Evolutionary conservation across 2,329 filamentous ascomycete species (phyloP), one percentile per base, ranked within the genome.

Genomic region (Rutstroemia sydowiana): DNA sequence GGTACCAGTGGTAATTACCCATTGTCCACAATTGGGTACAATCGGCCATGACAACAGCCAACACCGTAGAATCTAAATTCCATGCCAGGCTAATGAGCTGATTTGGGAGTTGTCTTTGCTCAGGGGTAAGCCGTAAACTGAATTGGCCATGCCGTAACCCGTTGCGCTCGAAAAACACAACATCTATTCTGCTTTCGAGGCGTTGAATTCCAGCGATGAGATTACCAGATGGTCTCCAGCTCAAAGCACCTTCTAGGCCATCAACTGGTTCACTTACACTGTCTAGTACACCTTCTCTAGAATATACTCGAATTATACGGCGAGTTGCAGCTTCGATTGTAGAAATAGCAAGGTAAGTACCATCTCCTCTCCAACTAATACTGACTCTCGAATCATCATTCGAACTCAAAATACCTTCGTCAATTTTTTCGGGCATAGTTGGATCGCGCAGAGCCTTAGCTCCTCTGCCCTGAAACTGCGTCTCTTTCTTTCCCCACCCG

Each of bases 401-500:
- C 7, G 75, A 63, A 63, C 88, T 95, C 14, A 91, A 71, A 7
- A 81, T 72, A 37, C 93, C 93, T 65, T 91, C 81, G 63, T 97
- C 93, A 16, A 96, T 79, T 65, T 85, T 88, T 67, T 97, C 91
- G 0, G 93, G 93, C 59, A 98, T 88, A 9, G 93, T 98, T 14
- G 93, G 93, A 68, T 98, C 93, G 49, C 88, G 81, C 58, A 97
- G 74, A 18, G 90, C 90, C 70, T 82, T 83, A 52, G 91, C 92
- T 56, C 91, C 82, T 63, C 88, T 89, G 46, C 93, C 93, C 65
- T 96, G 88, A 68, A 98, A 98, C 68, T 98, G 93, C 0, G 93
- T 98, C 70, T 98, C 93, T 66, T 87, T 89, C 73, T 97, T 97
- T 54, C 93, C 93, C 93, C 93, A 98, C 45, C 93, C 93, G 20